phyloP scores from a whole-genome alignment of 2,329 filamentous ascomycete species.

The Pseudocercospora cruenta region DNA sequence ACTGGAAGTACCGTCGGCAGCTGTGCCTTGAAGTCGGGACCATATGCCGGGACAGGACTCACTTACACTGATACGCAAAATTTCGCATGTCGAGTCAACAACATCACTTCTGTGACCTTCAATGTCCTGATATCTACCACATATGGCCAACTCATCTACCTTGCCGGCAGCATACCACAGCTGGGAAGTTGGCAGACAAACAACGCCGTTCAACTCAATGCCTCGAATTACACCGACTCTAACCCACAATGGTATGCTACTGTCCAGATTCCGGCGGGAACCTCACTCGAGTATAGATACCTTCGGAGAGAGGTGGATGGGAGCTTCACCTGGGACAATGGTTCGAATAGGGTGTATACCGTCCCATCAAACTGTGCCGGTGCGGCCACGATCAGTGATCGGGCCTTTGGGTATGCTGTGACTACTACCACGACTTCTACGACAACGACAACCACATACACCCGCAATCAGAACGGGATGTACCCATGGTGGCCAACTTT shows the following conservation, averaged over 20 bases:
- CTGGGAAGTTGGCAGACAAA: not conserved
- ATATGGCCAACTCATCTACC: not conserved
- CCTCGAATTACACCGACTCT: not conserved
- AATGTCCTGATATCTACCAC: not conserved
- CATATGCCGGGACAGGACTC: not conserved
- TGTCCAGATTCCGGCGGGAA: not conserved
- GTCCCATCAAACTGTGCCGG: not conserved
- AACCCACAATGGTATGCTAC: not conserved
- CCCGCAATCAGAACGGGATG: not conserved
- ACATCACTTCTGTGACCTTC: not conserved
- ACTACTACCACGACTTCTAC: not conserved
- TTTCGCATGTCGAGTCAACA: not conserved
- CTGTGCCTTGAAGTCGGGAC: not conserved
- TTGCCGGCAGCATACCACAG: not conserved
- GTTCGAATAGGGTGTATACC: not conserved
- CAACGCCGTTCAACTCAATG: not conserved
- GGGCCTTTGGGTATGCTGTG: not conserved
- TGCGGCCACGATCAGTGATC: not conserved
- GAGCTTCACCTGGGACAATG: not conserved
- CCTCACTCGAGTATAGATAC: not conserved
- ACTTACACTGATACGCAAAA: not conserved
- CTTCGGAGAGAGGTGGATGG: not conserved
- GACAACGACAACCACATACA: not conserved
- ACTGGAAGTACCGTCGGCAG: not conserved
- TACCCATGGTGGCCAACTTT: not conserved